A percentile compares a stretch with the other conserved stretches of the same genome.
Evolutionary conservation across 257 asterid genomes (phyloP).

Genomic region (Plectranthus barbatus): DNA sequence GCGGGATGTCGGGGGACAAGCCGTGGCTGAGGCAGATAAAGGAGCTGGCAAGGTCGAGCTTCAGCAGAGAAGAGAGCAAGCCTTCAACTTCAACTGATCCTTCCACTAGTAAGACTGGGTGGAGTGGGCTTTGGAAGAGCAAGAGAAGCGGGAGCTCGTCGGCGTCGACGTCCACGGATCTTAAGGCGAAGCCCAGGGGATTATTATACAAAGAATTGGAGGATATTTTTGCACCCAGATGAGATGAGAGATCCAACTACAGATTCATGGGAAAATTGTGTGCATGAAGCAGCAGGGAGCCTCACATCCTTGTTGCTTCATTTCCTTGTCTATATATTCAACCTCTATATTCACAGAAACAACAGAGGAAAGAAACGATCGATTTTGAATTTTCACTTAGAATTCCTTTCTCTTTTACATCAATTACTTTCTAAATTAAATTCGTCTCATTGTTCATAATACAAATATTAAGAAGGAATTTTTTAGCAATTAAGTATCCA

Average conservation of each 20-base stretch:
- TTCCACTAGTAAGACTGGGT: constrained; percentile 46
- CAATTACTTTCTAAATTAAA: too few species aligned
- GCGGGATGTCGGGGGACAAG: constrained; percentile 56
- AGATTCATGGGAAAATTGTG: too few species aligned
- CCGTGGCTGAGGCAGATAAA: constrained; percentile 73
- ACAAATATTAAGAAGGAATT: too few species aligned
- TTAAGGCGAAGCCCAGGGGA: constrained; percentile 53
- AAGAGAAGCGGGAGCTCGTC: constrained; percentile 78
- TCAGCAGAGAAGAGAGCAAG: constrained; percentile 44
- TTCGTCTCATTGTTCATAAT: too few species aligned
- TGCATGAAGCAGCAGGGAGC: too few species aligned
- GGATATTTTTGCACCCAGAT: constrained; percentile 76
- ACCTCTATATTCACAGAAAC: too few species aligned
- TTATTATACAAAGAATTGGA: constrained; percentile 69
- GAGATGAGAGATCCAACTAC: constrained; percentile 11
- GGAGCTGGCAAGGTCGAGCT: constrained; percentile 70
- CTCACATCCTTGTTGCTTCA: too few species aligned
- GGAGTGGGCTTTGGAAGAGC: constrained; percentile 58
- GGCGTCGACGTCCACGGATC: constrained; percentile 46
- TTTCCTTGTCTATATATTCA: too few species aligned
- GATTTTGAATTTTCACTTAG: too few species aligned
- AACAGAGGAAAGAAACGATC: too few species aligned
- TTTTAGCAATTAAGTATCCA: too few species aligned
- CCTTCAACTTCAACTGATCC: constrained; percentile 35
- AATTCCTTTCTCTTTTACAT: too few species aligned